phyloP scores from a whole-genome alignment of 2,329 filamentous ascomycete species.

The Aspergillus persii region DNA sequence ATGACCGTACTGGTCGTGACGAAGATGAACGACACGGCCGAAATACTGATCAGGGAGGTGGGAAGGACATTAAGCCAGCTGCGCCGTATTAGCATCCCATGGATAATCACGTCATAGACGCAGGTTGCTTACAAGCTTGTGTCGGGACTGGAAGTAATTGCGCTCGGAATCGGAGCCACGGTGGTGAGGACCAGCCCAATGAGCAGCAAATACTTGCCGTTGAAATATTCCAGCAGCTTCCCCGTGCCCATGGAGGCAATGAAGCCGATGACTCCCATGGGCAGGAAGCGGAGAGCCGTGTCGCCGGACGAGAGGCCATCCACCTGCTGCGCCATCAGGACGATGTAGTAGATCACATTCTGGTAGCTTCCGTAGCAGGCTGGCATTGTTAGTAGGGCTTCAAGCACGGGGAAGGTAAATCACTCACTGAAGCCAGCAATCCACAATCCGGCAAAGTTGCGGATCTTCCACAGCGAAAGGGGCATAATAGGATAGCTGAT shows the following conservation, averaged over 20 bases:
- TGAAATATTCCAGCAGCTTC: conserved; percentile 38
- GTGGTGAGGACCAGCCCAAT: conserved; percentile 36
- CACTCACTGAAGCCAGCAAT: conserved; percentile 42
- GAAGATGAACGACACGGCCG: conserved; percentile 42
- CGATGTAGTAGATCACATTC: conserved; percentile 45
- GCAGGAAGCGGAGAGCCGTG: conserved; percentile 42
- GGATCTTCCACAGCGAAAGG: conserved; percentile 45
- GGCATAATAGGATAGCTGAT: conserved; percentile 48
- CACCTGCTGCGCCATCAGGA: conserved; percentile 42
- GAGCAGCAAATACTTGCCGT: conserved; percentile 38
- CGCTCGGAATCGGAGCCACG: conserved; percentile 38
- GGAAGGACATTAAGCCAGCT: conserved; percentile 43
- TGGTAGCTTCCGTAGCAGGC: conserved; percentile 46
- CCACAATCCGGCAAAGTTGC: conserved; percentile 48
- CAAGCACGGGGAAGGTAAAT: accelerated
- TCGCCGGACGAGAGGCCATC: conserved; percentile 39
- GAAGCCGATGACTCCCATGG: conserved; percentile 43
- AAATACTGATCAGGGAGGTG: conserved; percentile 40
- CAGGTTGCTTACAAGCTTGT: conserved; percentile 23
- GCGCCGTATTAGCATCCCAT: background rate
- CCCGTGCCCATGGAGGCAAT: conserved; percentile 36
- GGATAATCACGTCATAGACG: background rate
- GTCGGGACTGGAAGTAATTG: conserved; percentile 22
- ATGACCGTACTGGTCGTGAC: conserved; percentile 44
- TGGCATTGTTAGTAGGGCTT: conserved; percentile 13